Conservation (phyloP, 768 basidiomycete genomes). For the Tulasnella calospora region DNA sequence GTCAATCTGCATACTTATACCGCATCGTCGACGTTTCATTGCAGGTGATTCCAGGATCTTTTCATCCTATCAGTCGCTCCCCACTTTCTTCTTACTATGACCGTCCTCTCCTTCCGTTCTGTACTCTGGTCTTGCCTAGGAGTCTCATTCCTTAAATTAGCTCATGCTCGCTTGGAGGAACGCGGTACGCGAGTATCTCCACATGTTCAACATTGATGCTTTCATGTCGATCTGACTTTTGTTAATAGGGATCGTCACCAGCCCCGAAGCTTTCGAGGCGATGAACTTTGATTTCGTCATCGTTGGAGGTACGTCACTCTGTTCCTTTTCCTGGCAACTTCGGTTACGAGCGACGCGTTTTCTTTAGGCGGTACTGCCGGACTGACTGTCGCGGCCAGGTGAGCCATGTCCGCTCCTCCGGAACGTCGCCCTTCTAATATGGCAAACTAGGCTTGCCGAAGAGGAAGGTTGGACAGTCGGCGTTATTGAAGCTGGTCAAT, state of each 20-base stretch:
- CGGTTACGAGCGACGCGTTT: not conserved
- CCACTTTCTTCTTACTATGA: not conserved
- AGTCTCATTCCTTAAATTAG: not conserved
- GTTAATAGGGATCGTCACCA: not conserved
- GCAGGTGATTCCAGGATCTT: not conserved
- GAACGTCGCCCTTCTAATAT: not conserved
- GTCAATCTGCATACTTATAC: not conserved
- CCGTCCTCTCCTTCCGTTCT: not conserved
- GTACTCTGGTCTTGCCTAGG: not conserved
- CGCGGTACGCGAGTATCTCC: not conserved
- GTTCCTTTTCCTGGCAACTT: not conserved
- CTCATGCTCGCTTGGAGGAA: not conserved
- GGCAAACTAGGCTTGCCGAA: not conserved
- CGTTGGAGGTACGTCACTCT: slow-evolving; percentile 12
- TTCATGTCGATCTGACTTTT: not conserved
- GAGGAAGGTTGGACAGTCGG: not conserved
- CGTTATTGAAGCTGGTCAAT: slow-evolving; percentile 22
- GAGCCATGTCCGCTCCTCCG: not conserved
- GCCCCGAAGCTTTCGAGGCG: not conserved
- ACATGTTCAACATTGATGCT: too few species aligned
- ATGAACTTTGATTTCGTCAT: slow-evolving; percentile 7
- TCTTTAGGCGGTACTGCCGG: slow-evolving; percentile 19
- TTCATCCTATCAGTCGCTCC: not conserved
- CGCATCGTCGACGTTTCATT: not conserved
- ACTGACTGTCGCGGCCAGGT: slow-evolving; percentile 15